Base-by-base conservation (phyloP, 768 basidiomycete genomes). In the Leccinum uliginosum region DNA sequence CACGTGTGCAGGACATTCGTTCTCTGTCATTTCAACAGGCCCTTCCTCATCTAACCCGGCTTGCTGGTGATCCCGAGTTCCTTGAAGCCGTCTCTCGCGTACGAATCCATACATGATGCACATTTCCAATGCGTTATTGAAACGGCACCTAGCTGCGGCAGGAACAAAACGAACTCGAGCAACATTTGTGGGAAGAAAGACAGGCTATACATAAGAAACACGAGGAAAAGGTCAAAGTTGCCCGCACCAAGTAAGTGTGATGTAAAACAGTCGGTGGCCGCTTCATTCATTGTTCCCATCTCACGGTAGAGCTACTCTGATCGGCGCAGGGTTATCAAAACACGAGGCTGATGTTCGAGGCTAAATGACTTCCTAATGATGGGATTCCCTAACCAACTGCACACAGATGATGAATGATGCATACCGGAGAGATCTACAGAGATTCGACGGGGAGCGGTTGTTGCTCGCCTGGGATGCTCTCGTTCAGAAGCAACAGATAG, bases 401-500 rank as follows among this genome's bases (percentile, higher is more conserved):
- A 55, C 57, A 51, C 68, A 93, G 91, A 83, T 78, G 78, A 73
- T 92, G 62, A 79, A 81, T 49, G 80, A 80, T 49, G 79, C 80
- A 23, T 85, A 86, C 72, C 81, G 79, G 57, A 81, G 76, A 61
- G 90, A 91, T 58, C 67, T 92, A 35, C 73, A 69, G 38, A 80
- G 77, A 59, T 91, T 91, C 65, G 91, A 92, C 65, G 63, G 63
- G n/a, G 83, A 90, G 51, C 78, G 86, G 35, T 86, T 78, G 10
- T 69, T 92, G 6, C 76, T 83, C 3, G 86, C 88, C 9, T 93
- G 90, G 89, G 90, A 90, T 64, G 81, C 80, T 19, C 76, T 93
- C n/a, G 69, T 86, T 19, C 73, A 80, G 50, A 83, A 81, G 62
- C 91, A 93, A 67, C 91, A 93, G 70, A 66, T 73, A 0, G 73